Base-by-base conservation (phyloP, 2,329 filamentous ascomycete genomes). In the Coniochaeta sp. region DNA sequence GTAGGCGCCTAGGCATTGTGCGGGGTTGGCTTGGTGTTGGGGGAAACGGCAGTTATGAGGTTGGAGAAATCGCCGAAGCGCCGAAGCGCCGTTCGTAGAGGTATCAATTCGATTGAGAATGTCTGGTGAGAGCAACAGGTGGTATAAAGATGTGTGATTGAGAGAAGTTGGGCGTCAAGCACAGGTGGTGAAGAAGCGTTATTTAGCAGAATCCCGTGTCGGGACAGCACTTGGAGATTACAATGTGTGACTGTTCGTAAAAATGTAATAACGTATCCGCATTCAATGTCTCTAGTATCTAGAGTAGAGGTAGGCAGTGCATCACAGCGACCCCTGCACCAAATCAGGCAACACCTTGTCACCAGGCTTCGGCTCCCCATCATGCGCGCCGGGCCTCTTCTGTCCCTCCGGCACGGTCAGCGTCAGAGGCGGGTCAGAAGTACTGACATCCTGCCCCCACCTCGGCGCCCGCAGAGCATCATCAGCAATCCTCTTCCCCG, bases 381-480 rank as follows among this genome's bases (percentile, higher is more conserved):
- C 51, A 51, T 56, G 63, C 45, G 63, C 67, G 10, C 68, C 67
- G n/a, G 60, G 56, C 51, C 68, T 60, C 45, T 48, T 61, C 61
- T 68, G 67, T 0, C 66, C 67, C 45, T 65, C 63, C 10, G 67
- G 67, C 59, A 71, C 53, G 49, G 61, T 61, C 51, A 78, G 56
- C 33, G 68, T 70, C 57, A 79, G 60, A 10, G 73, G 63, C 47
- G 69, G 70, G 26, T 70, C 65, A 26, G 69, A 68, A 1, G 66
- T 69, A 26, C 61, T 64, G 2, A 68, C 63, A 49, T 71, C 69
- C 45, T 69, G 57, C 1, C 75, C 75, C 56, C 61, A 78, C 48
- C 63, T 59, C 4, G 75, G 76, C 22, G 76, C 75, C 53, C 72
- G 70, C 59, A 78, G 60, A 57, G 77, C 75, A 48, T 76, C 73